Base-by-base conservation (phyloP, 495 filamentous ascomycete species). In the Aspergillus indologenus region DNA sequence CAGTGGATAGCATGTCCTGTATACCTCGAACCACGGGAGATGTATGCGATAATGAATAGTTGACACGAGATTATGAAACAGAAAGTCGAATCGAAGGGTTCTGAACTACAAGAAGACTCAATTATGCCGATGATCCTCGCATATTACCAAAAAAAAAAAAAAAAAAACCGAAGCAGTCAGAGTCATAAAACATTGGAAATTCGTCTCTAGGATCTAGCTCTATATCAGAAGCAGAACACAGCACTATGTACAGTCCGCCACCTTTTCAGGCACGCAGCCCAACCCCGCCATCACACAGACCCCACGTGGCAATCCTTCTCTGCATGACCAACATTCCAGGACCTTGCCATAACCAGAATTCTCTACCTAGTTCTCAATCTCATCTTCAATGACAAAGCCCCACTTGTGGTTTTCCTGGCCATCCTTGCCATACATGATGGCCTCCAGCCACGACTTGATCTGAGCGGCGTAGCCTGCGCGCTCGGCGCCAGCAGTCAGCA, bases 381-480 rank as follows among this genome's bases (percentile, higher is more conserved):
- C 75, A 68, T 89, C 83, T 51, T 88, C 78, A 52, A 96, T 82
- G 22, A 90, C 81, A 59, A 91, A 79, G 22, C 84, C 85, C 92
- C 92, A 96, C 52, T 88, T 83, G 65, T 96, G 89, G 53, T 85
- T 69, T 68, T 85, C 87, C 57, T 84, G 84, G 57, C 91, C 92
- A 72, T 85, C 86, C 63, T 84, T 87, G 53, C 92, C 92, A 71
- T 85, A 96, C 89, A 94, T 95, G 70, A 96, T 93, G 45, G 86
- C 83, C 68, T 75, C 76, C 56, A 96, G 75, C 90, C 90, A 94
- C 2, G 71, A 73, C 81, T 93, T 96, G 70, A 96, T 73, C 66
- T 82, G 73, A 45, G 76, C 71, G 3, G 90, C 86, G 71, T 91
- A 90, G 20, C 88, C 89, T 24, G 76, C 81, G 54, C 84, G 78